Percentiles rank a stretch among this genome's conserved stretches.
Evolutionary conservation across 495 filamentous ascomycete genomes (phyloP).

Genomic region (Penicillium taxi): DNA sequence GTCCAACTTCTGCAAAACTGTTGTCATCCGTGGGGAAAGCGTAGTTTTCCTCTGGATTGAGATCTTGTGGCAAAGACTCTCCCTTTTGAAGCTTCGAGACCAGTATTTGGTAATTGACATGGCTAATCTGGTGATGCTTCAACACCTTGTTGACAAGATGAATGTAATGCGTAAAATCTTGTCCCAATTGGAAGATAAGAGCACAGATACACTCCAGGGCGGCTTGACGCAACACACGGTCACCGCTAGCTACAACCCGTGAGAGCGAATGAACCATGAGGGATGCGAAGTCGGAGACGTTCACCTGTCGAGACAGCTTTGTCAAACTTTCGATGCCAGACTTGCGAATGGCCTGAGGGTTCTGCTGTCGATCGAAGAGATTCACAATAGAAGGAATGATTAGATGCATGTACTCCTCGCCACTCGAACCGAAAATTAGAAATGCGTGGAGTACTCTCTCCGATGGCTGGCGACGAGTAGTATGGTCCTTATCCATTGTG

Average conservation of each 20-base stretch:
- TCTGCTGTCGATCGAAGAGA: slow-evolving; percentile 76
- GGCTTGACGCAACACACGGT: slow-evolving; percentile 66
- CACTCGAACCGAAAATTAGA: slow-evolving; percentile 89
- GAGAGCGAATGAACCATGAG: slow-evolving; percentile 88
- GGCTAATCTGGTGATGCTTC: slow-evolving; percentile 60
- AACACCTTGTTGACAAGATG: slow-evolving; percentile 75
- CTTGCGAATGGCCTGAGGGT: slow-evolving; percentile 70
- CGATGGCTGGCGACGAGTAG: slow-evolving; percentile 62
- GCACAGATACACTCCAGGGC: slow-evolving; percentile 95
- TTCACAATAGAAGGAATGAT: slow-evolving; percentile 94
- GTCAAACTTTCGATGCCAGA: slow-evolving; percentile 90
- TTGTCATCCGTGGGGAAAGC: slow-evolving; percentile 69
- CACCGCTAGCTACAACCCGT: slow-evolving; percentile 62
- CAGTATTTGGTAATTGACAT: slow-evolving; percentile 82
- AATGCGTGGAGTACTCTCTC: slow-evolving; percentile 92
- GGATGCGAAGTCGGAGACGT: slow-evolving; percentile 92
- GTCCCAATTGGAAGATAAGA: slow-evolving; percentile 88
- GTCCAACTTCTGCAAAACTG: slow-evolving; percentile 69
- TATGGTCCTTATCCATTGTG: slow-evolving; percentile 79
- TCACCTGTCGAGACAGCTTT: slow-evolving; percentile 91
- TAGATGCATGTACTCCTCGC: slow-evolving; percentile 97
- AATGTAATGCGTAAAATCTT: slow-evolving; percentile 89
- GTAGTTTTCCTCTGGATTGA: slow-evolving; percentile 82
- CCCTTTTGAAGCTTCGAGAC: slow-evolving; percentile 89
- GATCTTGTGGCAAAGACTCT: slow-evolving; percentile 85